phyloP scores from a whole-genome alignment of 2,329 filamentous ascomycete genomes.

The Sporothrix pallida region DNA sequence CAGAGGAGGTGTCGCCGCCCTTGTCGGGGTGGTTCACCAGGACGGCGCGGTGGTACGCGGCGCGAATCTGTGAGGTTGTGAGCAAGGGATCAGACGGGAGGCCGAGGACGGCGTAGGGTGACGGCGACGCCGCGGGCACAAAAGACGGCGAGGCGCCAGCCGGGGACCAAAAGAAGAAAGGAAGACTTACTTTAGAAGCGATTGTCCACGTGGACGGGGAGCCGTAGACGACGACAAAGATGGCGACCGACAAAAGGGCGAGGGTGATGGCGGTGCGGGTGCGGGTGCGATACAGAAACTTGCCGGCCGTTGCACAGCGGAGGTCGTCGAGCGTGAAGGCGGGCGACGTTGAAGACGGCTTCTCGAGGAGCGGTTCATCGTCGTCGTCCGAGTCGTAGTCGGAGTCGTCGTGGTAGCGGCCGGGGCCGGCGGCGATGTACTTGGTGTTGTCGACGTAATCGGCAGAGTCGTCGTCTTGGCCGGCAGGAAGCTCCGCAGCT shows the following conservation, averaged over 20 bases:
- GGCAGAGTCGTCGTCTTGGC: too few species aligned
- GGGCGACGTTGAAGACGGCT: too few species aligned
- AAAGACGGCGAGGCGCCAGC: background rate
- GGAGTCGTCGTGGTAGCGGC: too few species aligned
- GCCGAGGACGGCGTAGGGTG: background rate
- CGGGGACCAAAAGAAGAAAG: background rate
- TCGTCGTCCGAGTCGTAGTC: background rate
- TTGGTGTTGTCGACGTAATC: too few species aligned
- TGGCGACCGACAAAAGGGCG: background rate
- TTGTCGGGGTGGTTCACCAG: slow-evolving; percentile 26
- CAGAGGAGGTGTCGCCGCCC: background rate
- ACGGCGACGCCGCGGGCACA: too few species aligned
- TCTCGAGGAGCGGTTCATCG: background rate
- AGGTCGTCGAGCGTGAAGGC: background rate
- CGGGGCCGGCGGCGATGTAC: too few species aligned
- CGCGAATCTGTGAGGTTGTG: background rate
- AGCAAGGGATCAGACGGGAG: background rate
- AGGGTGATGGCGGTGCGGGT: background rate
- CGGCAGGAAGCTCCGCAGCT: too few species aligned
- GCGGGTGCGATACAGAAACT: background rate
- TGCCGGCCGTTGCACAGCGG: background rate
- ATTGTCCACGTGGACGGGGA: background rate
- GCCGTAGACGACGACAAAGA: slow-evolving; percentile 19
- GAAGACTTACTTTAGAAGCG: background rate
- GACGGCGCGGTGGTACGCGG: slow-evolving; percentile 14